Percentiles rank a stretch among this genome's conserved stretches.
Evolutionary conservation across 176 grass and related monocot genomes (phyloP).

Genomic region (Zoysia japonica): DNA sequence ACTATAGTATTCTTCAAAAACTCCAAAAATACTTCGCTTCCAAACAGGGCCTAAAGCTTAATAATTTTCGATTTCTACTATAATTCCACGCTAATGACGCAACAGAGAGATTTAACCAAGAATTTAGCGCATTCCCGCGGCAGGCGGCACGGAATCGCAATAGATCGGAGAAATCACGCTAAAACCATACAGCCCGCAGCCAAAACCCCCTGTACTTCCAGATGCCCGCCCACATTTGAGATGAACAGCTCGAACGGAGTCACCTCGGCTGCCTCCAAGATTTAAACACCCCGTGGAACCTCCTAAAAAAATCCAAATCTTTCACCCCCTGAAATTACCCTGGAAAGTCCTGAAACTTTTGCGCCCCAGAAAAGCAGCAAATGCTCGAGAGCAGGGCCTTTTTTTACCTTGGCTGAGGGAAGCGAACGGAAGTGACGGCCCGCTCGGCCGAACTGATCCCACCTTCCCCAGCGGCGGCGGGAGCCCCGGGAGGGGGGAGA

Average conservation of each 20-base stretch:
- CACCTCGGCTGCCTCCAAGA: background rate
- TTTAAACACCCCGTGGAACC: background rate
- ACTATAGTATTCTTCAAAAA: too few species aligned
- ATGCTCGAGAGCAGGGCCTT: background rate
- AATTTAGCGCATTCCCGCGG: constrained; percentile 2
- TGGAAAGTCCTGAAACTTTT: background rate
- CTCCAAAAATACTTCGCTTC: background rate
- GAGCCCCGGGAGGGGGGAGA: background rate
- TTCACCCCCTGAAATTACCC: background rate
- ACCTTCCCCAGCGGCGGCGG: background rate
- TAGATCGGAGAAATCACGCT: constrained; percentile 33
- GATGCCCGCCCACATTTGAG: constrained; percentile 18
- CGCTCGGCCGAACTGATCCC: constrained; percentile 32
- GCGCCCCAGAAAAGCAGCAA: background rate
- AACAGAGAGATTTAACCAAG: background rate
- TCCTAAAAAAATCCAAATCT: background rate
- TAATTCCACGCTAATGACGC: background rate
- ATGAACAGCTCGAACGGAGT: background rate
- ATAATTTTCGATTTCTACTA: background rate
- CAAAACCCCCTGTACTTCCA: background rate
- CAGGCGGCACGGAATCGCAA: constrained; percentile 1
- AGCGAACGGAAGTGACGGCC: background rate
- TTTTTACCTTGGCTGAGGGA: constrained; percentile 22
- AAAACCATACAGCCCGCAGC: background rate
- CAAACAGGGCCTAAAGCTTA: background rate